Base-by-base conservation (phyloP, 331 rosid genomes). In the Quercus tomentella region DNA sequence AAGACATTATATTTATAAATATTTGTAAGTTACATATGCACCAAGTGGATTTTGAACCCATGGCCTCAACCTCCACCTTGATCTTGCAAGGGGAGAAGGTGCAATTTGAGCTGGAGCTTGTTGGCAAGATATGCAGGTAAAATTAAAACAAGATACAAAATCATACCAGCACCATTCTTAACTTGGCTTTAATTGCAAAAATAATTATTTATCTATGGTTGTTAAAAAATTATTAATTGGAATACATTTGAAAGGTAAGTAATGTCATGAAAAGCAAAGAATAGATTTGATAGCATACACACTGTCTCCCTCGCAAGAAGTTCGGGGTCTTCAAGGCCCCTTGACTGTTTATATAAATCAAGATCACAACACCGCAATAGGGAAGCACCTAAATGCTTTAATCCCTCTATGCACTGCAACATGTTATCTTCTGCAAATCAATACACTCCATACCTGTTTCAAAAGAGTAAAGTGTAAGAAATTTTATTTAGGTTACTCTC, bases 251-350 rank as follows among this genome's bases (percentile, higher is more conserved):
- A 33, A 15, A n/a, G 41, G 30, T 67, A 18, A 66, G 14, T 6
- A 67, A 35, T 67, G 51, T n/a, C 72, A 67, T 67, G 25, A 31
- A 4, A 70, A 63, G 14, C 55, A 63, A 58, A 77, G 55, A 72
- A 79, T 26, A 7, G 51, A 70, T 73, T 30, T 25, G 61, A 81
- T 73, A 56, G 51, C 93, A 79, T 96, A 96, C 99, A 96, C 77
- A 96, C 98, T 55, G 99, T 96, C 90, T 91, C 97, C 87, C 99
- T 90, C 9, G 99, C 97, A 79, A 96, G 89, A 76, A 85, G 80
- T 85, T 93, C 99, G 21, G 98, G 99, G 82, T 96, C 97, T 77
- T 88, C 91, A 67, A 96, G 92, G 70, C 99, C 99, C 86, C 88
- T 86, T 3, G 98, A 76, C 85, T 91, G 94, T 78, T 87, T 93